Conservation (phyloP, 192 early-diverging fungal species). For the Podila clonocystis region DNA sequence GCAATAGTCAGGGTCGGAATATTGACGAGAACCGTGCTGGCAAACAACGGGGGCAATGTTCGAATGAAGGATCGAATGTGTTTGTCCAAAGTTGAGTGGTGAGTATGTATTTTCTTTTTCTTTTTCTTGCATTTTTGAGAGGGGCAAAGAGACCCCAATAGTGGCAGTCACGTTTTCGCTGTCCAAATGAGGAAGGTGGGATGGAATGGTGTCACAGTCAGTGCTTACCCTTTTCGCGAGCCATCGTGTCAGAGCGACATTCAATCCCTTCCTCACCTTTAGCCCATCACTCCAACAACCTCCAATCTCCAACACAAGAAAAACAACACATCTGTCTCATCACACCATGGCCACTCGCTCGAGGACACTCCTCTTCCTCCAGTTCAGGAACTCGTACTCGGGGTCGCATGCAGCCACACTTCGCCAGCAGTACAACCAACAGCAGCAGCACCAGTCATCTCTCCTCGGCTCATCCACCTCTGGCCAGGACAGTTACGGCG, state of each 20-base stretch:
- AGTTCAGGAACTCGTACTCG: conserved; percentile 91
- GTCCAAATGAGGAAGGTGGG: background rate
- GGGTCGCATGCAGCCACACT: conserved; percentile 47
- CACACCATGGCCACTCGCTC: conserved; percentile 83
- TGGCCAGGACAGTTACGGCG: conserved; percentile 18
- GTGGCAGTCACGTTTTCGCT: background rate
- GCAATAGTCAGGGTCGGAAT: conserved; percentile 28
- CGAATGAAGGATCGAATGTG: too few species aligned
- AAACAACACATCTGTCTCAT: background rate
- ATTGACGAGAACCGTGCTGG: conserved; percentile 10
- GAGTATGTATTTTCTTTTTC: too few species aligned
- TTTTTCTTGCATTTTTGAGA: too few species aligned
- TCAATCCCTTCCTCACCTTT: background rate
- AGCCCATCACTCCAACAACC: too few species aligned
- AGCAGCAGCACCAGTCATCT: conserved; percentile 58
- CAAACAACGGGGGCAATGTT: too few species aligned
- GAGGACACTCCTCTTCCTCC: conserved; percentile 91
- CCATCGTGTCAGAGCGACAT: background rate
- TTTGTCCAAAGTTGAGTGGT: too few species aligned
- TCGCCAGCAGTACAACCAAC: conserved; percentile 50
- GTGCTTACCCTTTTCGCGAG: background rate
- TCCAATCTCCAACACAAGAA: background rate
- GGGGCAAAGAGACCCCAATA: background rate
- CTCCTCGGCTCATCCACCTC: conserved; percentile 37
- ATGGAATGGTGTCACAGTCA: too few species aligned